Percentiles rank a stretch among this genome's conserved stretches.
Conservation (phyloP, 768 basidiomycete species). For the Amanita polypyramis region DNA sequence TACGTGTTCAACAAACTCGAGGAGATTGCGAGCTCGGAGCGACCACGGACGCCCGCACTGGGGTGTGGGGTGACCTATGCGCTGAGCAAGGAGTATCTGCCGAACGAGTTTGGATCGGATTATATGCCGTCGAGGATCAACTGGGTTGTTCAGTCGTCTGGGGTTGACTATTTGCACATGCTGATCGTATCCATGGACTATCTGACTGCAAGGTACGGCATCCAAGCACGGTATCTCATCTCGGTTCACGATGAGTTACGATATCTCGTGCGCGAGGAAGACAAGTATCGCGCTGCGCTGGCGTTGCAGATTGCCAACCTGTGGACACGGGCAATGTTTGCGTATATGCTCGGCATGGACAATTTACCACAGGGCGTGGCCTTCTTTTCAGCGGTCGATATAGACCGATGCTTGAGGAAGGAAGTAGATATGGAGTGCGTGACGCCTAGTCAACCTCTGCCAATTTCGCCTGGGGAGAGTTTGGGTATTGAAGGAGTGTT, state of each 20-base stretch:
- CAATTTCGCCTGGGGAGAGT: slow-evolving; percentile 84
- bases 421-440: slow-evolving; percentile 95
- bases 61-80: slow-evolving; percentile 92
- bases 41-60: slow-evolving; percentile 85
- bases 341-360: slow-evolving; percentile 89
- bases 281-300: slow-evolving; percentile 82
- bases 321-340: slow-evolving; percentile 90
- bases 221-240: slow-evolving; percentile 86
- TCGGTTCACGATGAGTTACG: slow-evolving; percentile 97
- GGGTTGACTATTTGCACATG: slow-evolving; percentile 96
- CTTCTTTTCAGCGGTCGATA: slow-evolving; percentile 94
- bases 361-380: slow-evolving; percentile 92
- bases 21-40: slow-evolving; percentile 80
- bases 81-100: slow-evolving; percentile 82
- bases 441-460: slow-evolving; percentile 80
- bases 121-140: slow-evolving; percentile 97
- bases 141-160: slow-evolving; percentile 98
- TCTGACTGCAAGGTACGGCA: slow-evolving; percentile 69
- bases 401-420: slow-evolving; percentile 86
- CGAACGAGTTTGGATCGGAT: slow-evolving; percentile 69
- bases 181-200: slow-evolving; percentile 93
- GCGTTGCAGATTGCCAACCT: slow-evolving; percentile 93
- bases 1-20: slow-evolving; percentile 98
- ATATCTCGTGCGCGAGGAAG: slow-evolving; percentile 83
- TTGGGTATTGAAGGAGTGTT: slow-evolving; percentile 62